These are phyloP conservation scores for Tirmania nivea DNA, from an alignment of 495 filamentous ascomycete species.

Conservation along the genomic window DNA sequence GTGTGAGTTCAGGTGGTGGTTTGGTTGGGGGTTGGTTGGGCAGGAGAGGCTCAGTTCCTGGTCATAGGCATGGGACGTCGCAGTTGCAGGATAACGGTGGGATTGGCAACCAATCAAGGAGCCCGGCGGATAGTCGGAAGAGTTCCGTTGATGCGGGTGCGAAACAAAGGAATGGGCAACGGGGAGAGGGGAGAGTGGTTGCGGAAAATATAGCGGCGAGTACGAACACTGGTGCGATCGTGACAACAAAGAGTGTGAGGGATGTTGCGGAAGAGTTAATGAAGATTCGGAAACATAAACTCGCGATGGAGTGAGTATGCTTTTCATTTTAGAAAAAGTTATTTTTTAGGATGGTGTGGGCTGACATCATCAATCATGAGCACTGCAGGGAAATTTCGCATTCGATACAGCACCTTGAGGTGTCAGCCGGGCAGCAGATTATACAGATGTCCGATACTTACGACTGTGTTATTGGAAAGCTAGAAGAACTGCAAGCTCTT, in stretches of 20 bases:
- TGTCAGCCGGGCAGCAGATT: conserved; percentile 21
- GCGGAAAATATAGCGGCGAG: neutral
- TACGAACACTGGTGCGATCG: neutral
- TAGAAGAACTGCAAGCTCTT: conserved; percentile 44
- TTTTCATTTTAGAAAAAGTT: neutral
- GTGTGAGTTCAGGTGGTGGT: neutral
- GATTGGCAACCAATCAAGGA: neutral
- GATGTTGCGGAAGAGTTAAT: neutral
- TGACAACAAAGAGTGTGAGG: neutral
- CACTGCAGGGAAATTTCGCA: neutral
- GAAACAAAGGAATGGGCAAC: too few species aligned
- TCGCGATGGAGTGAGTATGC: neutral
- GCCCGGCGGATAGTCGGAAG: neutral
- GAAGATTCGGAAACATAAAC: neutral
- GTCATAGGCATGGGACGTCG: neutral
- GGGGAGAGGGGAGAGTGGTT: neutral
- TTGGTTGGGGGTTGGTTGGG: neutral
- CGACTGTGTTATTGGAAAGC: conserved; percentile 60
- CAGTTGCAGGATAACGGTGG: neutral
- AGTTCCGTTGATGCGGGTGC: too few species aligned
- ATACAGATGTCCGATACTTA: conserved; percentile 56
- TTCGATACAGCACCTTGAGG: neutral
- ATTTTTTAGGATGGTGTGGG: too few species aligned
- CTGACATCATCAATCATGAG: neutral
- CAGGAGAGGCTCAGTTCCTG: neutral